Evolutionary conservation across 1,139 yeast species (phyloP).

Genomic region (Meyerozyma athensensis): DNA sequence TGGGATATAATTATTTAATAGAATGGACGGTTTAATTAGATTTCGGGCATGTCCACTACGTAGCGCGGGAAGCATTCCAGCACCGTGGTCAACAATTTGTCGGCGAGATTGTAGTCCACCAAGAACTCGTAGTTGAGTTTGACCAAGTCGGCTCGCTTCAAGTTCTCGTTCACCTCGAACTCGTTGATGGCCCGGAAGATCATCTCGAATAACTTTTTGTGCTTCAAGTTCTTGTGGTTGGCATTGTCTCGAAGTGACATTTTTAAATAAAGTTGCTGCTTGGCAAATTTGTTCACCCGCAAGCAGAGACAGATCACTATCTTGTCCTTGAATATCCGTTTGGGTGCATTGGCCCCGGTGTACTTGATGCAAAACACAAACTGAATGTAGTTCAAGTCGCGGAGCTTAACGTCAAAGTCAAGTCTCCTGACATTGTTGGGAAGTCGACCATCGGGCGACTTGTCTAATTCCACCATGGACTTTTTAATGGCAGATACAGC

Average conservation of each 20-base stretch:
- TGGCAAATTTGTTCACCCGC: slow-evolving; percentile 31
- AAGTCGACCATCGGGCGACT: neutral
- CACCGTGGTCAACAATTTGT: slow-evolving; percentile 10
- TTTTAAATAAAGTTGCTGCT: slow-evolving; percentile 20
- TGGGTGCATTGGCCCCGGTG: slow-evolving; percentile 21
- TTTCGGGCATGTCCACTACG: neutral
- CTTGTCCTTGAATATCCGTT: slow-evolving; percentile 35
- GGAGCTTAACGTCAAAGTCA: slow-evolving; percentile 29
- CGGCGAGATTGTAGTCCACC: slow-evolving; percentile 16
- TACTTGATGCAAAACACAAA: slow-evolving; percentile 31
- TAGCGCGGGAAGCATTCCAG: neutral
- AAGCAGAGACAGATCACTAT: slow-evolving; percentile 29
- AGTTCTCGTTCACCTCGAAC: slow-evolving; percentile 15
- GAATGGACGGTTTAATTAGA: neutral
- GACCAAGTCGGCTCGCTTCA: slow-evolving; percentile 16
- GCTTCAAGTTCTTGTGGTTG: slow-evolving; percentile 35
- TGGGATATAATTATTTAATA: neutral
- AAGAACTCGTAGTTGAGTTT: slow-evolving; percentile 42
- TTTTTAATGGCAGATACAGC: neutral
- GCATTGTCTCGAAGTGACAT: slow-evolving; percentile 36
- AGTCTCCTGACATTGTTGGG: slow-evolving; percentile 4
- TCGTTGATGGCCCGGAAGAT: slow-evolving; percentile 34
- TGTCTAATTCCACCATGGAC: neutral
- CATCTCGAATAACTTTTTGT: slow-evolving; percentile 36
- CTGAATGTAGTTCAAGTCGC: slow-evolving; percentile 30